phyloP scores from a whole-genome alignment of 164 flowering plant genomes.

The Stephania japonica region DNA sequence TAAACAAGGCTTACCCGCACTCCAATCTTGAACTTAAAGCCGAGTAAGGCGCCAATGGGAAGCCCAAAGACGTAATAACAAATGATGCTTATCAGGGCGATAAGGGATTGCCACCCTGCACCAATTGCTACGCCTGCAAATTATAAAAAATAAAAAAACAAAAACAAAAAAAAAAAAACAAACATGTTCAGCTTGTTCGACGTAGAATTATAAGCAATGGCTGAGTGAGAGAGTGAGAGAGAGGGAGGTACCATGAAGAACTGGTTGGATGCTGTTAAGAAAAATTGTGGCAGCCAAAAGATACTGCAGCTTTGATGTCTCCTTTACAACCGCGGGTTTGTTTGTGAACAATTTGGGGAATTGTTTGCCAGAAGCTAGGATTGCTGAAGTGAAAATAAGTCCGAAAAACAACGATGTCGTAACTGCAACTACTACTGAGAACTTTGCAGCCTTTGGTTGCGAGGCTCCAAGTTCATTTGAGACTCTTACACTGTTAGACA shows the following conservation, averaged over 20 bases:
- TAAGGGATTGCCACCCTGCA: slow-evolving; percentile 53
- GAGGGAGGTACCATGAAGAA: slow-evolving; percentile 34
- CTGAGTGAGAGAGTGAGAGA: too few species aligned
- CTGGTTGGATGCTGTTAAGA: slow-evolving; percentile 47
- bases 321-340: slow-evolving; percentile 22
- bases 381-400: slow-evolving; percentile 20
- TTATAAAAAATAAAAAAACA: background rate
- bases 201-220: too few species aligned
- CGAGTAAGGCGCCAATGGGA: slow-evolving; percentile 44
- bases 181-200: too few species aligned
- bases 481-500: slow-evolving; percentile 38
- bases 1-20: slow-evolving; percentile 16
- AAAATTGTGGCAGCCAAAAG: slow-evolving; percentile 40
- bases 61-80: slow-evolving; percentile 54
- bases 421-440: slow-evolving; percentile 29
- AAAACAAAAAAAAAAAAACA: too few species aligned
- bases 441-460: slow-evolving; percentile 41
- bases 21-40: slow-evolving; percentile 32
- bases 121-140: slow-evolving; percentile 57
- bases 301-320: slow-evolving; percentile 32
- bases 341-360: slow-evolving; percentile 36
- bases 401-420: slow-evolving; percentile 32
- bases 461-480: slow-evolving; percentile 56
- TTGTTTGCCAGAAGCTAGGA: slow-evolving; percentile 18
- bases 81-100: slow-evolving; percentile 36